Conservation (phyloP, 2,329 filamentous ascomycete genomes). For the Aureobasidium sp. region DNA sequence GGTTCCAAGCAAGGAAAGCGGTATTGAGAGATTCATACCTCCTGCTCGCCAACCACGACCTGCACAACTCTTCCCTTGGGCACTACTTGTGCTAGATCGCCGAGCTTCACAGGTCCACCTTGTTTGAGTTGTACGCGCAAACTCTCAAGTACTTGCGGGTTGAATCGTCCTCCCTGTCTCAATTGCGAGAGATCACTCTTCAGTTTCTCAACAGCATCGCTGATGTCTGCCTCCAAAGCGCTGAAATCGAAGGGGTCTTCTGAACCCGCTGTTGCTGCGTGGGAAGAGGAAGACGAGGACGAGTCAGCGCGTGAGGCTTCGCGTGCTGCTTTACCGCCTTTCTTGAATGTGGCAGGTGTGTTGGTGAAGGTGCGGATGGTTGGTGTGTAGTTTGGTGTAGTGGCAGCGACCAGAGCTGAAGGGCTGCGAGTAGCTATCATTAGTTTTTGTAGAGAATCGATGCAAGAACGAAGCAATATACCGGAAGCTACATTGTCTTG, state of each 20-base stretch:
- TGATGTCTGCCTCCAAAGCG: constrained; percentile 47
- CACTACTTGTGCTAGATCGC: constrained; percentile 58
- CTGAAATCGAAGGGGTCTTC: constrained; percentile 55
- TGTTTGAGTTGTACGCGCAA: constrained; percentile 51
- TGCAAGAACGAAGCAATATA: background rate
- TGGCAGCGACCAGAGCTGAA: background rate
- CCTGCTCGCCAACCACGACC: constrained; percentile 56
- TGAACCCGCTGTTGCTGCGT: constrained; percentile 26
- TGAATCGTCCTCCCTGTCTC: constrained; percentile 53
- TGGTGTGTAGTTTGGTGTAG: background rate
- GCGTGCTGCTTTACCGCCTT: constrained; percentile 44
- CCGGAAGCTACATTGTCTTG: background rate
- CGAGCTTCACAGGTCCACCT: constrained; percentile 37
- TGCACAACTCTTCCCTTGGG: constrained; percentile 54
- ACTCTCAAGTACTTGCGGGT: constrained; percentile 51
- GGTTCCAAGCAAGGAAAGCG: background rate
- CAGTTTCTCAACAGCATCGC: constrained; percentile 45
- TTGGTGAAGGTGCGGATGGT: constrained; percentile 31
- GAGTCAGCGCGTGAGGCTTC: constrained; percentile 25
- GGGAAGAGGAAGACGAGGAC: constrained; percentile 26
- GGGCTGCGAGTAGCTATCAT: background rate
- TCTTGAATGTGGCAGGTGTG: constrained; percentile 38
- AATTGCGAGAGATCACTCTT: constrained; percentile 55
- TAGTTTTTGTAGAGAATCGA: background rate
- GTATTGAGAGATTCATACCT: constrained; percentile 36